These are phyloP conservation scores for Colletotrichum coccodes DNA, from an alignment of 2,329 filamentous ascomycete genomes.

Conservation along the genomic window DNA sequence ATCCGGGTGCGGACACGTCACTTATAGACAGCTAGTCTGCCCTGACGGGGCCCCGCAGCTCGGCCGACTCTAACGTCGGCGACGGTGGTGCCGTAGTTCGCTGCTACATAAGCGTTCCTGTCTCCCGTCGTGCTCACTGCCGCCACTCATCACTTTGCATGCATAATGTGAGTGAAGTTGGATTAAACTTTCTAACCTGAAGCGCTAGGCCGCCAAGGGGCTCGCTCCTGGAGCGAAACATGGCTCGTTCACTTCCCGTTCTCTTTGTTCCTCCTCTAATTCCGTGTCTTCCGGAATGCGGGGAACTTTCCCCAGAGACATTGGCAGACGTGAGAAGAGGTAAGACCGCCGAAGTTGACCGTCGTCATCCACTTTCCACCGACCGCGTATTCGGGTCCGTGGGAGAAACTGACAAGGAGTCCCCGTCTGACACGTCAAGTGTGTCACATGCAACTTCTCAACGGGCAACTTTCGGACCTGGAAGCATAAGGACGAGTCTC, in stretches of 20 bases:
- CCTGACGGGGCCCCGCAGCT: background rate
- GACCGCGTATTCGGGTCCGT: constrained; percentile 18
- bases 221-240: background rate
- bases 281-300: background rate
- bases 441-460: constrained; percentile 25
- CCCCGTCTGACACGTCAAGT: constrained; percentile 24
- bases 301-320: background rate
- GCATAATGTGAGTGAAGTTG: background rate
- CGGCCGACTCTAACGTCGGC: background rate
- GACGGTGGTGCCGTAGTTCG: background rate
- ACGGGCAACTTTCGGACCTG: background rate
- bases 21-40: background rate
- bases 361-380: background rate
- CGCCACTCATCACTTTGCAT: background rate
- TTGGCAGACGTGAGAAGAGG: background rate
- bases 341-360: background rate
- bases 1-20: constrained; percentile 20
- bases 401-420: background rate
- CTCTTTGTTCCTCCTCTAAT: background rate
- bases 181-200: constrained; percentile 9
- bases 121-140: background rate
- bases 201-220: background rate
- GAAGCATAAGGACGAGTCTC: constrained; percentile 3
- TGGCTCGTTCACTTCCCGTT: background rate
- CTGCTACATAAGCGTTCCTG: background rate